These are phyloP conservation scores for Talaromyces sp. DNA, from an alignment of 2,329 filamentous ascomycete species.

Conservation along the genomic window DNA sequence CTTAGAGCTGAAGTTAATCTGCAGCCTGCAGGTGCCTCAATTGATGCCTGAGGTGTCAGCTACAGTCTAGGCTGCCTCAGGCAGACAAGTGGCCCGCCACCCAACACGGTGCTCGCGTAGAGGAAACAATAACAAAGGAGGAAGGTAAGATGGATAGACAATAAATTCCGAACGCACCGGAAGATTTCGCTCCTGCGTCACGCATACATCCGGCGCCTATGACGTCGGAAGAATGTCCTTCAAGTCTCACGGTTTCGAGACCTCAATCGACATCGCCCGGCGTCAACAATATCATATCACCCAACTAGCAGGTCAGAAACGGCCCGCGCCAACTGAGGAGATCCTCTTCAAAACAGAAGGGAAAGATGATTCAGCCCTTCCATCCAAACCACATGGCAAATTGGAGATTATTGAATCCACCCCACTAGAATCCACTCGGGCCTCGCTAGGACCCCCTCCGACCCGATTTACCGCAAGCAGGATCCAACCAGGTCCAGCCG, in stretches of 20 bases:
- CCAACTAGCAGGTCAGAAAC: slow-evolving; percentile 55
- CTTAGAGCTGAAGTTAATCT: no score
- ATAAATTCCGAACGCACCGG: background rate
- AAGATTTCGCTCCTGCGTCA: background rate
- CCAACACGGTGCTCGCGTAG: slow-evolving; percentile 5
- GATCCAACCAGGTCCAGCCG: slow-evolving; percentile 33
- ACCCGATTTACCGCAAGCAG: slow-evolving; percentile 46
- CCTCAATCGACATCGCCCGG: slow-evolving; percentile 47
- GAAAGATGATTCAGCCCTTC: background rate
- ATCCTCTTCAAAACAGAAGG: background rate
- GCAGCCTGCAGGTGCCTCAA: no score
- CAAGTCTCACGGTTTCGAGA: slow-evolving; percentile 58
- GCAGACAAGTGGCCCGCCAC: background rate
- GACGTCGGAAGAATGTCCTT: slow-evolving; percentile 29
- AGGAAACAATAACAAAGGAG: background rate
- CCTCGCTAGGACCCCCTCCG: slow-evolving; percentile 26
- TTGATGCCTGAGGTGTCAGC: background rate
- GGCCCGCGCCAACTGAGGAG: slow-evolving; percentile 30
- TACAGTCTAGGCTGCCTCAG: background rate
- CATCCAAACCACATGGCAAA: background rate
- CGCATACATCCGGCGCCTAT: slow-evolving; percentile 17
- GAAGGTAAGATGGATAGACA: background rate
- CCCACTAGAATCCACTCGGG: slow-evolving; percentile 31
- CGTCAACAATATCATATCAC: slow-evolving; percentile 44
- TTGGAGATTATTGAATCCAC: slow-evolving; percentile 16